These are phyloP conservation scores for Boletus vinaceobasis DNA, from an alignment of 768 basidiomycete genomes.

Conservation along the genomic window DNA sequence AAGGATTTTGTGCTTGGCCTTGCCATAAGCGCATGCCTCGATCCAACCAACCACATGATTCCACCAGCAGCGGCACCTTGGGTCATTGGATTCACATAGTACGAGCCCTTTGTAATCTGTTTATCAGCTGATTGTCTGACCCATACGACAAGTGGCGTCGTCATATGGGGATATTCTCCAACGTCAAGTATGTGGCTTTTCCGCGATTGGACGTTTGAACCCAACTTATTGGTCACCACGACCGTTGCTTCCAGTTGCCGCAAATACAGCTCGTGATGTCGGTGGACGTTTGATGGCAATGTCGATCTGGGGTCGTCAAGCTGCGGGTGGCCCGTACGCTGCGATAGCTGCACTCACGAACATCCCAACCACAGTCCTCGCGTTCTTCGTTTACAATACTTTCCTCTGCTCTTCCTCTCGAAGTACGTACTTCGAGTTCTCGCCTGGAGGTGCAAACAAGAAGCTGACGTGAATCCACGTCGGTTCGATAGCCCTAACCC, in stretches of 20 bases:
- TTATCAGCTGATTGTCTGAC: not conserved
- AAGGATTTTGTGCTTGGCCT: conserved; percentile 22
- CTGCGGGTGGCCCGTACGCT: conserved; percentile 52
- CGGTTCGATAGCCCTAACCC: conserved; percentile 21
- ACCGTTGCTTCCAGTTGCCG: conserved; percentile 39
- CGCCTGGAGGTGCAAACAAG: not conserved
- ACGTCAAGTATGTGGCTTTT: conserved; percentile 38
- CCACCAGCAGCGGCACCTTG: conserved; percentile 52
- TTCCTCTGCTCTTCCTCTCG: conserved; percentile 58
- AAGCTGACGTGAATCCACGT: conserved; percentile 8
- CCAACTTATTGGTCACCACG: not conserved
- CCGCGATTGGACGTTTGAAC: not conserved
- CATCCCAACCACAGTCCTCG: conserved; percentile 60
- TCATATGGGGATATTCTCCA: conserved; percentile 60
- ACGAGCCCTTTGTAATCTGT: conserved; percentile 20
- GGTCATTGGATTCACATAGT: conserved; percentile 60
- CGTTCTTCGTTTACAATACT: conserved; percentile 50
- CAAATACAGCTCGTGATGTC: conserved; percentile 68
- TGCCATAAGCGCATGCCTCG: conserved; percentile 21
- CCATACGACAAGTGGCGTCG: conserved; percentile 40
- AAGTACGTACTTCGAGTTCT: conserved; percentile 37
- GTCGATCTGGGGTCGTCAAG: conserved; percentile 55
- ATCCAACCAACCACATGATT: conserved; percentile 57
- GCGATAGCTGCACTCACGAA: conserved; percentile 64
- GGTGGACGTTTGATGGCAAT: conserved; percentile 61